phyloP scores from a whole-genome alignment of 345 rosid genomes.

The Rhizophora apiculata region DNA sequence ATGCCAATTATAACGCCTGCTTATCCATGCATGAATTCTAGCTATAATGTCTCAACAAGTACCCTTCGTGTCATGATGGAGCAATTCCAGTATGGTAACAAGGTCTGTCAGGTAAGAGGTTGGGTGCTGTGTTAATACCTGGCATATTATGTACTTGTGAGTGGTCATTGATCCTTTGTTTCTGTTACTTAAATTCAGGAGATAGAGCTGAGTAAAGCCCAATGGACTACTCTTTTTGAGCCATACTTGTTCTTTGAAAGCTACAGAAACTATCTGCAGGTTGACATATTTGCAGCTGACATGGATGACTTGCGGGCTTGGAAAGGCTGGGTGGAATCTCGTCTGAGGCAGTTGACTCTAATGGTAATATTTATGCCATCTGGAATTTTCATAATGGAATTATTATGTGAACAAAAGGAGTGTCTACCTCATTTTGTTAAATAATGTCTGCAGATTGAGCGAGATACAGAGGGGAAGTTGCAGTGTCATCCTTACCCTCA shows the following conservation, averaged over 20 bases:
- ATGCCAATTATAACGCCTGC: conserved; percentile 87
- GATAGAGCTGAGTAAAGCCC: conserved; percentile 52
- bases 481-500: conserved; percentile 75
- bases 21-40: conserved; percentile 82
- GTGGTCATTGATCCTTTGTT: not conserved
- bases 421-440: too few species aligned
- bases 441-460: conserved; percentile 50
- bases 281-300: conserved; percentile 56
- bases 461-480: conserved; percentile 69
- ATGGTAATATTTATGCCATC: conserved; percentile 34
- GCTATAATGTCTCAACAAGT: conserved; percentile 70
- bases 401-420: too few species aligned
- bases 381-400: too few species aligned
- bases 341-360: conserved; percentile 60
- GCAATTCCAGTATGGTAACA: conserved; percentile 63
- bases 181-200: conserved; percentile 29
- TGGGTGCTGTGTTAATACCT: not conserved
- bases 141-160: too few species aligned
- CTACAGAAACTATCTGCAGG: conserved; percentile 70
- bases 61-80: conserved; percentile 70
- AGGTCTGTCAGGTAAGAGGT: conserved; percentile 47
- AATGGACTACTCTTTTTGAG: conserved; percentile 63
- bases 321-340: conserved; percentile 86
- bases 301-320: conserved; percentile 58
- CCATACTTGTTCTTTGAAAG: conserved; percentile 60